Evolutionary conservation across 2,329 filamentous ascomycete genomes (phyloP).

Genomic region (Zarea fungicola): DNA sequence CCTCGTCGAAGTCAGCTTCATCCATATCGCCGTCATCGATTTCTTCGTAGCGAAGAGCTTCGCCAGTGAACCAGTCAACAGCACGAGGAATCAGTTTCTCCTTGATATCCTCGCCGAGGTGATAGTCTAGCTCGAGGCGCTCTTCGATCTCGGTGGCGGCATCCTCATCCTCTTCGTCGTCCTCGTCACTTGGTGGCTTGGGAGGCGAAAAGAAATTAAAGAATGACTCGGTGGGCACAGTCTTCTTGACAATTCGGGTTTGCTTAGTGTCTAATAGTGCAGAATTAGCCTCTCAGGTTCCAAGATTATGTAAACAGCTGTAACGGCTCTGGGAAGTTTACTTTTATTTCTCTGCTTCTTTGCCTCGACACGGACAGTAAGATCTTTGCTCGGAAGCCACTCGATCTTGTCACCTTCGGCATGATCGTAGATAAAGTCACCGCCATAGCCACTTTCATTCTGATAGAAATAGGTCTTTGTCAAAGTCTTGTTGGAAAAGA

Average conservation of each 20-base stretch:
- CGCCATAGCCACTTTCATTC: conserved; percentile 96
- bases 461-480: conserved; percentile 99
- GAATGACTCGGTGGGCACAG: conserved; percentile 96
- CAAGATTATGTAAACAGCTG: neutral
- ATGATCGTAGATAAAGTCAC: conserved; percentile 99
- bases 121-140: conserved; percentile 95
- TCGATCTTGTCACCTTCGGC: conserved; percentile 97
- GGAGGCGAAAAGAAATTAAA: conserved; percentile 99
- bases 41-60: conserved; percentile 95
- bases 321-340: conserved; percentile 38
- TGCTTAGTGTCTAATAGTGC: conserved; percentile 87
- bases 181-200: conserved; percentile 70
- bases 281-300: conserved; percentile 7
- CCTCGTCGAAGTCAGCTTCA: conserved; percentile 78
- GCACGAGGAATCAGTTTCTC: conserved; percentile 98
- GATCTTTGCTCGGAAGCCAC: conserved; percentile 88
- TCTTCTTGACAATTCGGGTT: conserved; percentile 98
- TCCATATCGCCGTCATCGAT: conserved; percentile 77
- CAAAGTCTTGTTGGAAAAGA: conserved; percentile 94
- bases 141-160: conserved; percentile 90
- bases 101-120: conserved; percentile 98
- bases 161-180: conserved; percentile 63
- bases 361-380: conserved; percentile 92
- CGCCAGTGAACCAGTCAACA: conserved; percentile 98
- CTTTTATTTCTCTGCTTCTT: conserved; percentile 99